These are phyloP conservation scores for grape (Vitis vinifera) DNA, from an alignment of 164 flowering plant species.

Conservation along the genomic window DNA sequence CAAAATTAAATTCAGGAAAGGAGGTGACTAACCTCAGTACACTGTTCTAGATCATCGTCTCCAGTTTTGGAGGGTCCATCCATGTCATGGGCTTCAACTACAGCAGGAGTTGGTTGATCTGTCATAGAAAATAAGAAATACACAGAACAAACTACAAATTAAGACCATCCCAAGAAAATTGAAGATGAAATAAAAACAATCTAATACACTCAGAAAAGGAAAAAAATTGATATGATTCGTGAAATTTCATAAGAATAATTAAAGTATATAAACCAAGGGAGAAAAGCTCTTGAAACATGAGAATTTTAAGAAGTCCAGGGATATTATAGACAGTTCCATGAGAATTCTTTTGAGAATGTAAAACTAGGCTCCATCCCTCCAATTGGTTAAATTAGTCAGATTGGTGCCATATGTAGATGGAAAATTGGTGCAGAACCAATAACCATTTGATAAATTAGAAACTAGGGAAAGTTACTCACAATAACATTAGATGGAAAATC, in stretches of 20 bases:
- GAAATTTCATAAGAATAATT: not conserved
- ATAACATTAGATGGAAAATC: too few relatives aligned
- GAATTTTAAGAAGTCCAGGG: too few relatives aligned
- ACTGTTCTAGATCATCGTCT: slow-evolving; percentile 15
- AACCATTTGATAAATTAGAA: too few relatives aligned
- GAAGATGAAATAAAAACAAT: not conserved
- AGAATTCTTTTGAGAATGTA: too few relatives aligned
- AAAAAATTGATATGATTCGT: not conserved
- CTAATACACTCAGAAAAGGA: not conserved
- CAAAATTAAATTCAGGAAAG: not conserved
- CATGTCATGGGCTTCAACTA: slow-evolving; percentile 10
- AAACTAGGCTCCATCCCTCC: too few relatives aligned
- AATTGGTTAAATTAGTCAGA: too few relatives aligned
- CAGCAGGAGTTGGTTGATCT: slow-evolving; percentile 29
- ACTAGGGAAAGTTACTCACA: too few relatives aligned
- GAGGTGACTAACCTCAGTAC: slow-evolving; percentile 21
- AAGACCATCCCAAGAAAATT: not conserved
- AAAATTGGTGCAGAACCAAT: too few relatives aligned
- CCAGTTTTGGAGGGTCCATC: slow-evolving; percentile 11
- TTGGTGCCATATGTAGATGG: too few relatives aligned
- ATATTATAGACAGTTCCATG: too few relatives aligned
- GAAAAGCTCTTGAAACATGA: too few relatives aligned
- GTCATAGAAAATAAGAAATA: slow-evolving; percentile 6
- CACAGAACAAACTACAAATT: not conserved
- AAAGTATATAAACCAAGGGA: too few relatives aligned